A percentile compares a stretch with the other conserved stretches of the same genome.
Conservation (phyloP, 1,139 yeast genomes). For the Candida gigantensis region DNA sequence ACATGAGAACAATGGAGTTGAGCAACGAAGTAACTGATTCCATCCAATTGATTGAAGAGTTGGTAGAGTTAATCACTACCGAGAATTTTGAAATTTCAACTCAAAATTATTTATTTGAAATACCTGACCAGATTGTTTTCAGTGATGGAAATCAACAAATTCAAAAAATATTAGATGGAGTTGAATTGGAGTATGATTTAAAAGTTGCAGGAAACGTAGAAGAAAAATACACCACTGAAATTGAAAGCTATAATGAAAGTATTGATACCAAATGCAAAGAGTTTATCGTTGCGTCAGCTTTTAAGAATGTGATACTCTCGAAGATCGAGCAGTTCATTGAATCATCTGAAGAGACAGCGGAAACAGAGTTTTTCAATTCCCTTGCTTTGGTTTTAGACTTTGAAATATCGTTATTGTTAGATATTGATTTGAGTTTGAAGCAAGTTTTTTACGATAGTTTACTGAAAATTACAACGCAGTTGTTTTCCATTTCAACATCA, state of each 20-base stretch:
- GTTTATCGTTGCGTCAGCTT: constrained; percentile 20
- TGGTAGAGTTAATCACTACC: background rate
- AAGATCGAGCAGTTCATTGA: constrained; percentile 11
- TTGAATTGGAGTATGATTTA: constrained; percentile 5
- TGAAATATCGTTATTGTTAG: constrained; percentile 20
- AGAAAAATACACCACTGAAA: constrained; percentile 34
- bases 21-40: constrained; percentile 1
- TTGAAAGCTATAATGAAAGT: constrained; percentile 21
- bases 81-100: no score
- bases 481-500: constrained; percentile 23
- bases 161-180: constrained; percentile 4
- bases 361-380: constrained; percentile 17
- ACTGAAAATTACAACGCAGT: constrained; percentile 21
- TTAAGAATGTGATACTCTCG: constrained; percentile 18
- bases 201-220: constrained; percentile 34
- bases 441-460: constrained; percentile 25
- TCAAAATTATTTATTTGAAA: constrained; percentile 5
- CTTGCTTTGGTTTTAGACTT: constrained; percentile 27
- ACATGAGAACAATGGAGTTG: constrained; percentile 1
- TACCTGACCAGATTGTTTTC: constrained; percentile 6
- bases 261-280: constrained; percentile 20
- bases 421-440: constrained; percentile 19
- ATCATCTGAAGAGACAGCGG: constrained; percentile 1
- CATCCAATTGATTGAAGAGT: constrained; percentile 1
- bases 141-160: constrained; percentile 3